phyloP scores from a whole-genome alignment of 768 basidiomycete species.

The Agrocybe chaxingu region DNA sequence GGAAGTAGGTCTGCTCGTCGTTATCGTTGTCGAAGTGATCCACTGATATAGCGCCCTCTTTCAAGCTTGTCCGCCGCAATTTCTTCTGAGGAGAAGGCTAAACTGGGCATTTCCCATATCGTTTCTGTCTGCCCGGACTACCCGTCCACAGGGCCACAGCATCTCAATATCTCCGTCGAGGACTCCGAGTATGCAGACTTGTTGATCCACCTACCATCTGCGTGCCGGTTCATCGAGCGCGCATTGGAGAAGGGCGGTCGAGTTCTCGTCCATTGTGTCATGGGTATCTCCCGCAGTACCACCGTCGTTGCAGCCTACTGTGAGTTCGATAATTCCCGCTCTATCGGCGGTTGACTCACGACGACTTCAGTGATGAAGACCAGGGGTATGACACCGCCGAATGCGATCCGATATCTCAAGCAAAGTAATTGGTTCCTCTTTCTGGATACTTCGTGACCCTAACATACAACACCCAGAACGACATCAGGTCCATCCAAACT shows the following conservation, averaged over 20 bases:
- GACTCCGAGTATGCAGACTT: conserved; percentile 51
- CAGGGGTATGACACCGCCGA: conserved; percentile 33
- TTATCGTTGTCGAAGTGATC: background rate
- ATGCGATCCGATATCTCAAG: conserved; percentile 48
- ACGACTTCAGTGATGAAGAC: conserved; percentile 45
- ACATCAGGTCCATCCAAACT: conserved; percentile 42
- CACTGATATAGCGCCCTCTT: background rate
- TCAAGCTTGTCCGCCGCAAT: conserved; percentile 35
- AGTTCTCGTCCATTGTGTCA: conserved; percentile 70
- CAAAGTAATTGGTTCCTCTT: conserved; percentile 33
- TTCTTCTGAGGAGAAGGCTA: conserved; percentile 24
- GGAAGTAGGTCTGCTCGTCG: conserved; percentile 32
- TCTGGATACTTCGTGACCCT: background rate
- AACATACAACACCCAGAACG: conserved; percentile 24
- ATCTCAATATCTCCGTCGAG: conserved; percentile 37
- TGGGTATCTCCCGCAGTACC: conserved; percentile 70
- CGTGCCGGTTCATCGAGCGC: conserved; percentile 60
- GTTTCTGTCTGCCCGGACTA: conserved; percentile 59
- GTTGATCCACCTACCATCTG: conserved; percentile 58
- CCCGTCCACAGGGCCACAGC: conserved; percentile 35
- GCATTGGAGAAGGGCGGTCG: conserved; percentile 51
- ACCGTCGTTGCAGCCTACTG: conserved; percentile 57
- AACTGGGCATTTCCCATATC: conserved; percentile 47
- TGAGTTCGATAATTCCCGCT: conserved; percentile 23
- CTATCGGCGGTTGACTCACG: background rate